A percentile compares a stretch with the other conserved stretches of the same genome.
phyloP scores from a whole-genome alignment of 495 filamentous ascomycete species.

The Pyronema domesticum region DNA sequence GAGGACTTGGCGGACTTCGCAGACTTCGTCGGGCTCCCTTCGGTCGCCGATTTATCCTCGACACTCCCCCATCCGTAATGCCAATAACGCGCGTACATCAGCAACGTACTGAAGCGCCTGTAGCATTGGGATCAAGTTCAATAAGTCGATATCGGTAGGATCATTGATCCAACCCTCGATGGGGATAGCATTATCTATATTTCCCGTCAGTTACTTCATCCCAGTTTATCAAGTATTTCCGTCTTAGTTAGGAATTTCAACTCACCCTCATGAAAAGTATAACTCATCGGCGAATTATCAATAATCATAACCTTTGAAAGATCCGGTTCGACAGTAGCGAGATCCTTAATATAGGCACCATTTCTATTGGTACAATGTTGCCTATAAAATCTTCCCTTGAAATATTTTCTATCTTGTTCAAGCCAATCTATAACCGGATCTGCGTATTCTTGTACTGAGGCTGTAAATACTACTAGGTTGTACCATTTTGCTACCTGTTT shows the following conservation, averaged over 20 bases:
- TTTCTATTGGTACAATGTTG: constrained; percentile 93
- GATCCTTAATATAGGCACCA: constrained; percentile 93
- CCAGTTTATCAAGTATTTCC: constrained; percentile 4
- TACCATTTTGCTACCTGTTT: constrained; percentile 79
- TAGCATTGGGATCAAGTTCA: constrained; percentile 82
- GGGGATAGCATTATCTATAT: constrained; percentile 74
- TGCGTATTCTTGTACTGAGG: constrained; percentile 94
- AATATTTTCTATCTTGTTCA: constrained; percentile 90
- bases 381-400: constrained; percentile 75
- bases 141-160: constrained; percentile 73
- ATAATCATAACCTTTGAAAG: constrained; percentile 95
- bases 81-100: constrained; percentile 78
- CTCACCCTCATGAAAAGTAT: constrained; percentile 94
- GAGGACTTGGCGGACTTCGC: too few species aligned
- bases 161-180: constrained; percentile 89
- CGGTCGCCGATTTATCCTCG: background rate
- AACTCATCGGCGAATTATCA: constrained; percentile 94
- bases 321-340: constrained; percentile 88
- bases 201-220: too few species aligned
- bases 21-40: too few species aligned
- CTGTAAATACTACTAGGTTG: constrained; percentile 92
- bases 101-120: constrained; percentile 92
- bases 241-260: background rate
- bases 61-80: constrained; percentile 66
- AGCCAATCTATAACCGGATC: constrained; percentile 99